These are phyloP conservation scores for Picea glauca DNA, from an alignment of 75 land plant species.

Conservation along the genomic window DNA sequence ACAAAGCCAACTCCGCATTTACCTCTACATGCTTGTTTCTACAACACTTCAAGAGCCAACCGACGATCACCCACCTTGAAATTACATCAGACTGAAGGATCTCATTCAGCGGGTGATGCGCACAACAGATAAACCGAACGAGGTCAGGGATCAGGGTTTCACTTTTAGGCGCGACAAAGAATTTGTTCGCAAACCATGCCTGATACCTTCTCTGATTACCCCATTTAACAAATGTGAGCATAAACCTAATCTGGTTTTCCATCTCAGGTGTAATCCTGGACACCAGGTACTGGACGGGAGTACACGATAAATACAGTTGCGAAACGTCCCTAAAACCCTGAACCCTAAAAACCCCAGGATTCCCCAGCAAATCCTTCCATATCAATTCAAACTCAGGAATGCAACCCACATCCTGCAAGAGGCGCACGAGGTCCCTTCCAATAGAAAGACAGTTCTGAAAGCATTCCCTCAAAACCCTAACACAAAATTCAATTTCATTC, in stretches of 20 bases:
- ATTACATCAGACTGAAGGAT: slow-evolving; percentile 77
- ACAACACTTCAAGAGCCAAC: slow-evolving; percentile 89
- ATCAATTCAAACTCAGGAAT: slow-evolving; percentile 73
- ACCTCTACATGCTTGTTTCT: slow-evolving; percentile 63
- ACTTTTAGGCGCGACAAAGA: slow-evolving; percentile 54
- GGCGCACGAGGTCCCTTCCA: slow-evolving; percentile 86
- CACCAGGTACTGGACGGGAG: slow-evolving; percentile 61
- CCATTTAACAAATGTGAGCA: slow-evolving; percentile 81
- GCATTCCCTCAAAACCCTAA: slow-evolving; percentile 49
- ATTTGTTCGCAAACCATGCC: slow-evolving; percentile 84
- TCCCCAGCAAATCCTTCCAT: slow-evolving; percentile 75
- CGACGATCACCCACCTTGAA: slow-evolving; percentile 93
- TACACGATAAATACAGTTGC: slow-evolving; percentile 59
- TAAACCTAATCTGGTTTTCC: slow-evolving; percentile 83
- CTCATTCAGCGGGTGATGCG: slow-evolving; percentile 88
- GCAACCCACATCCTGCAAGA: slow-evolving; percentile 67
- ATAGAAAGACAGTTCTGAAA: slow-evolving; percentile 70
- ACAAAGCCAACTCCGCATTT: slow-evolving; percentile 81
- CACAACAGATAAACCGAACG: slow-evolving; percentile 88
- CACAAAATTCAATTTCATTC: slow-evolving; percentile 72
- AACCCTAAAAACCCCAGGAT: slow-evolving; percentile 61
- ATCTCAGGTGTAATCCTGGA: slow-evolving; percentile 86
- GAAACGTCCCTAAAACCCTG: slow-evolving; percentile 61
- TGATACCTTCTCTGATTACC: slow-evolving; percentile 86
- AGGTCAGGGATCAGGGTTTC: slow-evolving; percentile 74